Conservation (phyloP, 129 eudicot species). For the Heracleum sosnowskyi region DNA sequence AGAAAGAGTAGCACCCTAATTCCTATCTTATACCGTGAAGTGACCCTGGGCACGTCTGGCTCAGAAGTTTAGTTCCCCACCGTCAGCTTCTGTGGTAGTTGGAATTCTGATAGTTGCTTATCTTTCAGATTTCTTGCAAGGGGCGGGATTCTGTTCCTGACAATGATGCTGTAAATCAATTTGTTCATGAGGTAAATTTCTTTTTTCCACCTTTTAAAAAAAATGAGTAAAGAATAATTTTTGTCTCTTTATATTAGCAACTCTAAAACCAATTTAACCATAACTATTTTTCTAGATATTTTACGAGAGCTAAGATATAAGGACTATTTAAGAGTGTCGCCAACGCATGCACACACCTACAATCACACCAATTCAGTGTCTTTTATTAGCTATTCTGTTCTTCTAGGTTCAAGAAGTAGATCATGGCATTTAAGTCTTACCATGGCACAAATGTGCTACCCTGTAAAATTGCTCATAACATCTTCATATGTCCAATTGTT, state of each 20-base stretch:
- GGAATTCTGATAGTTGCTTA: conserved; percentile 9
- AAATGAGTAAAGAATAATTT: neutral
- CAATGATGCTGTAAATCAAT: conserved; percentile 84
- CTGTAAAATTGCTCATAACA: neutral
- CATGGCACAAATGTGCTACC: neutral
- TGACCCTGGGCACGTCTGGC: neutral
- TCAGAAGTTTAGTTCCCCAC: neutral
- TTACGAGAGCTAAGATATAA: neutral
- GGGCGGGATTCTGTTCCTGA: conserved; percentile 99
- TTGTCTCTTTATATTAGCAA: neutral
- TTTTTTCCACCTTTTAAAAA: conserved; percentile 1
- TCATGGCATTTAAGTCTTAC: neutral
- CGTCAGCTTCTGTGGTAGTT: conserved; percentile 4
- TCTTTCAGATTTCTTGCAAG: conserved; percentile 73
- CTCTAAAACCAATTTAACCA: neutral
- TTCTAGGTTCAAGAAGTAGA: neutral
- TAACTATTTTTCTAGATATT: neutral
- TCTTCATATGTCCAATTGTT: conserved; percentile 12
- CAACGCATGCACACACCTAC: neutral
- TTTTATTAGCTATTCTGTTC: neutral
- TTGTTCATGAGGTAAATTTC: conserved; percentile 68
- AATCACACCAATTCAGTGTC: neutral
- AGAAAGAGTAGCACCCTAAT: neutral
- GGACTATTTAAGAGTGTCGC: neutral
- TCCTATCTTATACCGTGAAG: neutral